These are phyloP conservation scores for Vanderwaltozyma verrucispora DNA, from an alignment of 805 yeast genomes.

Conservation along the genomic window DNA sequence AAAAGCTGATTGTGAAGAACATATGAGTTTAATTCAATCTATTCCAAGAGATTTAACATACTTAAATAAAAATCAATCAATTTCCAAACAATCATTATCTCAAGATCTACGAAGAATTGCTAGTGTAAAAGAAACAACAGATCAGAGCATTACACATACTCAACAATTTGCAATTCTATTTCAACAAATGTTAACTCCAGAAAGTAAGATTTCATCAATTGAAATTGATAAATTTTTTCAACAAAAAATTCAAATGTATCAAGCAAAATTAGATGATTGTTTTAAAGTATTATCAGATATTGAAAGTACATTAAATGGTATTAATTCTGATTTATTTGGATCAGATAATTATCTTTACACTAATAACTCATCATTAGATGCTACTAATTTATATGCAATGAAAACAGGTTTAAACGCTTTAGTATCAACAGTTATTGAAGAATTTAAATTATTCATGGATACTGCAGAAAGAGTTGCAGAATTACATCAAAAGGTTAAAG, in stretches of 20 bases:
- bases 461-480: slow-evolving; percentile 66
- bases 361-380: slow-evolving; percentile 4
- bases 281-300: slow-evolving; percentile 39
- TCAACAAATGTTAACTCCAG: slow-evolving; percentile 42
- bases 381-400: slow-evolving; percentile 14
- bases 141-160: slow-evolving; percentile 34
- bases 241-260: slow-evolving; percentile 30
- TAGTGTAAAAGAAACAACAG: slow-evolving; percentile 35
- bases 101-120: slow-evolving; percentile 39
- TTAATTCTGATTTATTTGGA: slow-evolving; percentile 37
- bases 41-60: slow-evolving; percentile 65
- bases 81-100: slow-evolving; percentile 53
- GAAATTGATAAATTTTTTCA: slow-evolving; percentile 51
- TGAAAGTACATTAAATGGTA: slow-evolving; percentile 53
- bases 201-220: slow-evolving; percentile 44
- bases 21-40: slow-evolving; percentile 52
- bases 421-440: slow-evolving; percentile 54
- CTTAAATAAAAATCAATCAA: slow-evolving; percentile 47
- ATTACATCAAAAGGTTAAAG: slow-evolving; percentile 44
- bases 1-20: slow-evolving; percentile 51
- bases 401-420: slow-evolving; percentile 37
- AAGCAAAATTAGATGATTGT: slow-evolving; percentile 40
- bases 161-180: slow-evolving; percentile 44
- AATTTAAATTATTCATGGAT: slow-evolving; percentile 63
- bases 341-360: slow-evolving; percentile 5